Evolutionary conservation across 2,329 filamentous ascomycete genomes (phyloP), one percentile per base, ranked within the genome.

Genomic region (Diaporthe velutina): DNA sequence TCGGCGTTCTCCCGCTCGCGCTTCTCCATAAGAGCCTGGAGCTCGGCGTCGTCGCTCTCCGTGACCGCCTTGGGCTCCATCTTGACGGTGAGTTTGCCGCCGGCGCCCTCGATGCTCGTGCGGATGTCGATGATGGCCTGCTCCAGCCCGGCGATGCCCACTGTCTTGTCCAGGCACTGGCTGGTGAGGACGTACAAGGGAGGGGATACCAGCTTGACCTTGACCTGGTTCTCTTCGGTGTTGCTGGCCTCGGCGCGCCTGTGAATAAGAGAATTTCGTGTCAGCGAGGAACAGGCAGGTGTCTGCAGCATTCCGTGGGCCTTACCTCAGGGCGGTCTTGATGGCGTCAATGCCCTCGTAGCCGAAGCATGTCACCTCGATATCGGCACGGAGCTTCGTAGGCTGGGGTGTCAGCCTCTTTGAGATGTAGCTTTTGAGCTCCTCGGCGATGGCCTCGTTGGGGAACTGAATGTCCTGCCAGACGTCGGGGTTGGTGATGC

Each of bases 1-100:
- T 99, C 95, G 83, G 95, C 94, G 86, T 99, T 99, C 90, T 98
- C 96, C 78, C 95, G 93, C 89, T 98, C 97, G 79, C 94, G 93
- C 93, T 98, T 98, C 90, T 98, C 97, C 97, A 99, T 99, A 78
- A 99, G 90, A 70, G 96, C 97, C 85, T 98, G 95, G 78, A 99
- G 89, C 86, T 98, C 96, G 35, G 96, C 97, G 82, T 99, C 97
- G 81, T 99, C 97, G 84, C 95, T 97, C 90, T 98, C 97, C 1
- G 97, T 99, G 77, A 99, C 97, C 6, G 97, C 97, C 92, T 98
- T 98, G 79, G 97, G 97, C 81, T 97, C 96, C 97, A 99, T 99
- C 92, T 97, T 98, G 80, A 98, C 93, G 57, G 93, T 90, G 82
- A 96, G 93, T 82, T 91, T 92, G 76, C 97, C 97, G 71, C 94